A percentile compares a stretch with the other conserved stretches of the same genome.
Conservation (phyloP, 1,139 yeast species). For the Blastobotrys elegans region DNA sequence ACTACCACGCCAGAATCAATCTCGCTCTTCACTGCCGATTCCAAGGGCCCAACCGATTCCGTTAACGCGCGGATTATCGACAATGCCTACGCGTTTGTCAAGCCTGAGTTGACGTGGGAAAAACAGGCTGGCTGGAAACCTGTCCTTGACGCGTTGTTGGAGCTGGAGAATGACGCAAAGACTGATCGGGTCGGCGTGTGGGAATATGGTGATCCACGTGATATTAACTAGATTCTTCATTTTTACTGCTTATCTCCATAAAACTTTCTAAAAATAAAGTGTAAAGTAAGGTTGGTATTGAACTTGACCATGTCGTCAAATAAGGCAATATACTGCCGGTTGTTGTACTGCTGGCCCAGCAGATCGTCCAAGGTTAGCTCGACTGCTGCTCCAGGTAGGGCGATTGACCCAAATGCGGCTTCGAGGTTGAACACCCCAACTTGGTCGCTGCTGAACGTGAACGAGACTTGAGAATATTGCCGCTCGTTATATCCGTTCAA, state of each 20-base stretch:
- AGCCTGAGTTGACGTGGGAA: slow-evolving; percentile 39
- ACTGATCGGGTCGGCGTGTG: slow-evolving; percentile 61
- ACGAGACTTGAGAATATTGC: slow-evolving; percentile 61
- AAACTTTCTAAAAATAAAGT: slow-evolving; percentile 67
- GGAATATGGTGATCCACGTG: slow-evolving; percentile 75
- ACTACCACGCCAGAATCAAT: slow-evolving; percentile 39
- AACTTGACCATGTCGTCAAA: slow-evolving; percentile 65
- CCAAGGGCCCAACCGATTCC: slow-evolving; percentile 55
- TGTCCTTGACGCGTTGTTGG: slow-evolving; percentile 34
- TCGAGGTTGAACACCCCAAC: slow-evolving; percentile 72
- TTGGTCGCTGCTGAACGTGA: slow-evolving; percentile 72
- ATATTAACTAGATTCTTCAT: slow-evolving; percentile 41
- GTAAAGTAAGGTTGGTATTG: slow-evolving; percentile 59
- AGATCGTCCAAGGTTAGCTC: slow-evolving; percentile 62
- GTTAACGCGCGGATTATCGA: slow-evolving; percentile 58
- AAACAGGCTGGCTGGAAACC: slow-evolving; percentile 31
- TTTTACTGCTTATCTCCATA: slow-evolving; percentile 37
- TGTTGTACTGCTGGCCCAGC: slow-evolving; percentile 57
- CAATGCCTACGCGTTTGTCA: slow-evolving; percentile 64
- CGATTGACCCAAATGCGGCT: slow-evolving; percentile 46
- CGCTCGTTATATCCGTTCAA: slow-evolving; percentile 45
- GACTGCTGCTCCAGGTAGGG: slow-evolving; percentile 48
- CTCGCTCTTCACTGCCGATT: slow-evolving; percentile 56
- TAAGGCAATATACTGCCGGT: slow-evolving; percentile 44
- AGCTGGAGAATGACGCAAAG: slow-evolving; percentile 48